Conservation (phyloP, 2,329 filamentous ascomycete genomes). For the Phoma sp. region DNA sequence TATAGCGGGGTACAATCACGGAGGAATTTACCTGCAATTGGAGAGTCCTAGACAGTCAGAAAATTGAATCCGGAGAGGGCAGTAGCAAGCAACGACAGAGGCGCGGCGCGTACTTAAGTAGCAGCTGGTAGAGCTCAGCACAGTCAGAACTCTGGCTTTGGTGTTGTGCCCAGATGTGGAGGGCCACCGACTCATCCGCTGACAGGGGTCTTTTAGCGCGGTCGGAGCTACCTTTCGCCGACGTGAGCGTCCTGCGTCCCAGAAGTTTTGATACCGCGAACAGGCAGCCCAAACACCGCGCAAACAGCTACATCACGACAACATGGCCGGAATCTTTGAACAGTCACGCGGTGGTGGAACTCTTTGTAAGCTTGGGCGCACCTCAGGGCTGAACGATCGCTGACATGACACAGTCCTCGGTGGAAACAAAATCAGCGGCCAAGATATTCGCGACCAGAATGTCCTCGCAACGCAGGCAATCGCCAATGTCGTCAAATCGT, state of each 20-base stretch:
- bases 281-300: constrained; percentile 38
- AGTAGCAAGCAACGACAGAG: constrained; percentile 1
- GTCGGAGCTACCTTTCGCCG: constrained; percentile 34
- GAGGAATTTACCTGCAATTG: constrained; percentile 28
- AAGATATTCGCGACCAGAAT: constrained; percentile 97
- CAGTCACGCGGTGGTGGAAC: constrained; percentile 90
- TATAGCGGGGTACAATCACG: constrained; percentile 38
- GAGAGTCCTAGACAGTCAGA: constrained; percentile 24
- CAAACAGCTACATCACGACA: constrained; percentile 40
- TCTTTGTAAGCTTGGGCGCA: constrained; percentile 67
- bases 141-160: constrained; percentile 34
- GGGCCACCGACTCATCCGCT: constrained; percentile 34
- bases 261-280: constrained; percentile 38
- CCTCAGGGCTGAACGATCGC: constrained; percentile 7
- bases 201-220: constrained; percentile 27
- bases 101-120: constrained; percentile 15
- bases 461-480: constrained; percentile 96
- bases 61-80: constrained; percentile 5
- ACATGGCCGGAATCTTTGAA: constrained; percentile 95
- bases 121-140: constrained; percentile 13
- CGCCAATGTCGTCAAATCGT: constrained; percentile 98
- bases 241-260: constrained; percentile 19
- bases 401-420: constrained; percentile 71
- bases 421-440: constrained; percentile 94
- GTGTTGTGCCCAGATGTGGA: constrained; percentile 33